Evolutionary conservation across 805 yeast genomes (phyloP).

Genomic region (Teunomyces lycoperdinae): DNA sequence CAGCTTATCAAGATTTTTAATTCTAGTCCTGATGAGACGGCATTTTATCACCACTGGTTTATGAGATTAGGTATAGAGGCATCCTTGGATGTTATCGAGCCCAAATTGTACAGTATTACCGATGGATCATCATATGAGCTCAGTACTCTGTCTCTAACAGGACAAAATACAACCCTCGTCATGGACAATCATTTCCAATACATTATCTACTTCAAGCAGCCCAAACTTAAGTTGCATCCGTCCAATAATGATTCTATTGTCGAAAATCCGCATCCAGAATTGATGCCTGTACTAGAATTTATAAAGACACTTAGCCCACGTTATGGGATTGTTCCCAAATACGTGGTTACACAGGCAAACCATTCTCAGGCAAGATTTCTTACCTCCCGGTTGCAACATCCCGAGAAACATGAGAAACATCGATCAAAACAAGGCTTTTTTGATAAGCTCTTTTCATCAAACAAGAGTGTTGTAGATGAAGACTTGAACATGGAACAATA

Average conservation of each 20-base stretch:
- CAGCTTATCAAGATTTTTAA: conserved; percentile 38
- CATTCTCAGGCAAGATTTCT: conserved; percentile 41
- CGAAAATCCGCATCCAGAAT: conserved; percentile 5
- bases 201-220: conserved; percentile 21
- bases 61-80: conserved; percentile 13
- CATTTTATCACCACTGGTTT: conserved; percentile 35
- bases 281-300: conserved; percentile 15
- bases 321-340: conserved; percentile 19
- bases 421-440: not conserved
- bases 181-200: conserved; percentile 29
- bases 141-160: conserved; percentile 15
- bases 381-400: conserved; percentile 28
- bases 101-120: conserved; percentile 20
- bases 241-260: conserved; percentile 23
- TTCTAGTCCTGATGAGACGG: conserved; percentile 47
- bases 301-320: conserved; percentile 6
- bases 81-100: conserved; percentile 26
- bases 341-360: conserved; percentile 29
- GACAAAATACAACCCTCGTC: conserved; percentile 17
- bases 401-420: conserved; percentile 3
- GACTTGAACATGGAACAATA: conserved; percentile 27
- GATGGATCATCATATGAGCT: conserved; percentile 11
- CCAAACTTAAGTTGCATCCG: conserved; percentile 22
- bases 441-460: not conserved
- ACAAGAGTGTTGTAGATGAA: conserved; percentile 15